These are phyloP conservation scores for Psilocybe azurescens DNA, from an alignment of 768 basidiomycete genomes.

Conservation along the genomic window DNA sequence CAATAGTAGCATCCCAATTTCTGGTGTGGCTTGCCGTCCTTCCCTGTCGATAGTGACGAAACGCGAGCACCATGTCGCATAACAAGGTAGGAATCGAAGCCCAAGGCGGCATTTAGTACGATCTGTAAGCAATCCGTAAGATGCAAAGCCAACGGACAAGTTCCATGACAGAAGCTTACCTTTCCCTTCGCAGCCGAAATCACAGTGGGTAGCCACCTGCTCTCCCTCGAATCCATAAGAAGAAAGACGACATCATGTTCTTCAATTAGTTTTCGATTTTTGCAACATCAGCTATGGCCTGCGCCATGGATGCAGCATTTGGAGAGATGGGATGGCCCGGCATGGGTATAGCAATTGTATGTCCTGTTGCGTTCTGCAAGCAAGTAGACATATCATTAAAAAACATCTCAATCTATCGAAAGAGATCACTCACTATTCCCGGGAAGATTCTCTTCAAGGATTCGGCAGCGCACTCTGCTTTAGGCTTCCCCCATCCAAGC, in stretches of 20 bases:
- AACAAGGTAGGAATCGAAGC: constrained; percentile 95
- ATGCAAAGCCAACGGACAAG: no score
- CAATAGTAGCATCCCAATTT: constrained; percentile 95
- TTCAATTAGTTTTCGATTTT: constrained; percentile 80
- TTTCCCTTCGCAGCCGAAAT: constrained; percentile 86
- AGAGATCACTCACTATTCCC: constrained; percentile 70
- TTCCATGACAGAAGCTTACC: constrained; percentile 40
- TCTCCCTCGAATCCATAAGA: constrained; percentile 98
- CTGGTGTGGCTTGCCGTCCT: constrained; percentile 33
- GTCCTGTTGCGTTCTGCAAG: constrained; percentile 77
- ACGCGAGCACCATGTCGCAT: constrained; percentile 91
- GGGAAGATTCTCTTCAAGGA: constrained; percentile 89
- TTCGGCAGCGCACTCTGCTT: constrained; percentile 90
- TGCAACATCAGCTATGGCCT: constrained; percentile 69
- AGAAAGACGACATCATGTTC: constrained; percentile 91
- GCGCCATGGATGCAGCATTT: constrained; percentile 50
- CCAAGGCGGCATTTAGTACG: constrained; percentile 92
- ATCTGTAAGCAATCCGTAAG: constrained; percentile 51
- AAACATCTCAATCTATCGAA: neutral
- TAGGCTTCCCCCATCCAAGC: constrained; percentile 89
- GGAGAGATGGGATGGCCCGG: constrained; percentile 91
- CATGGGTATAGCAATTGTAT: constrained; percentile 90
- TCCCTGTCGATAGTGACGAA: constrained; percentile 31
- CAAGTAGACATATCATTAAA: neutral
- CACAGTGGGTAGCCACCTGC: constrained; percentile 94